Evolutionary conservation across 2,329 filamentous ascomycete genomes (phyloP).

Genomic region (Cryphonectria japonica): DNA sequence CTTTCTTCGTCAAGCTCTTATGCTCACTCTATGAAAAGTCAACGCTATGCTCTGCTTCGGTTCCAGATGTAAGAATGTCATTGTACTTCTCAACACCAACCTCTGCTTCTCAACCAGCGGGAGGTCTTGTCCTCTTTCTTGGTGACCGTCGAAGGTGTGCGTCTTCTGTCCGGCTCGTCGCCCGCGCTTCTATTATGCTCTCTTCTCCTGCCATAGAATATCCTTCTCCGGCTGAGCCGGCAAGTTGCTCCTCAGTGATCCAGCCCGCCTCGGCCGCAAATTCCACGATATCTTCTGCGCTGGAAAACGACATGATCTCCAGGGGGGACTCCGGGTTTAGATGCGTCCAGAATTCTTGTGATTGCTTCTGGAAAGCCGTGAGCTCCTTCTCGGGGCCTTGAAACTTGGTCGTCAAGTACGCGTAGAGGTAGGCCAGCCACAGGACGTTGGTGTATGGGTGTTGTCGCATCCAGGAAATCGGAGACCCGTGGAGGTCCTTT

Average conservation of each 20-base stretch:
- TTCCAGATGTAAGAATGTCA: background rate
- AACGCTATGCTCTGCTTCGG: background rate
- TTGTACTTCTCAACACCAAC: no score
- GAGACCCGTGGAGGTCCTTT: conserved; percentile 45
- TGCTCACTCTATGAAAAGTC: background rate
- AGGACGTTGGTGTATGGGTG: conserved; percentile 67
- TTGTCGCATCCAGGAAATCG: conserved; percentile 58
- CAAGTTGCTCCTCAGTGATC: conserved; percentile 57
- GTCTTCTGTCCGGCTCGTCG: conserved; percentile 16
- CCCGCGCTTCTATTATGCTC: conserved; percentile 31
- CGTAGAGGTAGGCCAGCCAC: conserved; percentile 66
- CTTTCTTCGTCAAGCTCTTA: background rate
- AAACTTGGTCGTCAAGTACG: conserved; percentile 55
- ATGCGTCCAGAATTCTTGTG: conserved; percentile 57
- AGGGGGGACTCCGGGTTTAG: conserved; percentile 55
- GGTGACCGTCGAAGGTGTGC: conserved; percentile 30
- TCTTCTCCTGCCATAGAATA: conserved; percentile 31
- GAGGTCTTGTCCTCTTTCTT: conserved; percentile 22
- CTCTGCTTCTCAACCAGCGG: conserved; percentile 6
- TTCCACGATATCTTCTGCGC: conserved; percentile 59
- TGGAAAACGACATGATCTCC: conserved; percentile 54
- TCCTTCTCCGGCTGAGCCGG: conserved; percentile 27
- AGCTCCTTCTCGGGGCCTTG: conserved; percentile 51
- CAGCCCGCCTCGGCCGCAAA: conserved; percentile 63
- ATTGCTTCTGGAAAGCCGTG: conserved; percentile 50